These are phyloP conservation scores for Phtheirospermum japonicum DNA, from an alignment of 257 asterid species.

Conservation along the genomic window DNA sequence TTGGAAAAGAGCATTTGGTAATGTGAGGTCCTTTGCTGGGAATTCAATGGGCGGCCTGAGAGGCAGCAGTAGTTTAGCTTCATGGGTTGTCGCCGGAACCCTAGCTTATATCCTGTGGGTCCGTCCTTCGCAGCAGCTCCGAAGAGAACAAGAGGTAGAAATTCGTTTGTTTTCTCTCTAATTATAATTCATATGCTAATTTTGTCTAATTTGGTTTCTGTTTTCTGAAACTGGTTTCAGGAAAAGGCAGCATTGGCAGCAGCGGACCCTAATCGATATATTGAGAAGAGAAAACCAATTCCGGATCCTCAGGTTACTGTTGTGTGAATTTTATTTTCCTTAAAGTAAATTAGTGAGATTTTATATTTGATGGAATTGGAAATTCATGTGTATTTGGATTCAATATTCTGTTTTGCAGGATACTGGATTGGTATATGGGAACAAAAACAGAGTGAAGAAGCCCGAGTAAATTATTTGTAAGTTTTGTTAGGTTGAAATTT, in stretches of 20 bases:
- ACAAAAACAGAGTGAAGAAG: conserved; percentile 41
- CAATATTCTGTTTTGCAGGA: conserved; percentile 41
- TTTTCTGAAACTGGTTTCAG: conserved; percentile 29
- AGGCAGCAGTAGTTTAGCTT: conserved; percentile 77
- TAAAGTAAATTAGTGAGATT: no score
- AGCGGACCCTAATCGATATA: conserved; percentile 61
- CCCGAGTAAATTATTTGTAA: conserved; percentile 44
- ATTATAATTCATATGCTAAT: neutral
- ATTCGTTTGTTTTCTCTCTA: neutral
- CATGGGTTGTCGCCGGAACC: conserved; percentile 97
- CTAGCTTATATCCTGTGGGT: conserved; percentile 94
- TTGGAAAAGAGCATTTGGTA: conserved; percentile 66
- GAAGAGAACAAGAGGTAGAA: conserved; percentile 70
- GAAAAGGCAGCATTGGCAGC: conserved; percentile 78
- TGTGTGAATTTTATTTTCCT: conserved; percentile 4
- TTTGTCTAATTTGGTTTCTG: neutral
- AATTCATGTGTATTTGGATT: conserved; percentile 8
- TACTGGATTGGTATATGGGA: conserved; percentile 75
- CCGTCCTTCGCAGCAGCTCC: conserved; percentile 83
- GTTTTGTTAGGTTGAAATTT: conserved; percentile 36
- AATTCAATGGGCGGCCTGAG: conserved; percentile 85
- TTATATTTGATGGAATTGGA: conserved; percentile 8
- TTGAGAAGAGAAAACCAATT: conserved; percentile 74
- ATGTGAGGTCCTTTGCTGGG: conserved; percentile 68
- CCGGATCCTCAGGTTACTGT: conserved; percentile 83